phyloP scores from a whole-genome alignment of 306 rosid species.

The Cicer cuneatum region DNA sequence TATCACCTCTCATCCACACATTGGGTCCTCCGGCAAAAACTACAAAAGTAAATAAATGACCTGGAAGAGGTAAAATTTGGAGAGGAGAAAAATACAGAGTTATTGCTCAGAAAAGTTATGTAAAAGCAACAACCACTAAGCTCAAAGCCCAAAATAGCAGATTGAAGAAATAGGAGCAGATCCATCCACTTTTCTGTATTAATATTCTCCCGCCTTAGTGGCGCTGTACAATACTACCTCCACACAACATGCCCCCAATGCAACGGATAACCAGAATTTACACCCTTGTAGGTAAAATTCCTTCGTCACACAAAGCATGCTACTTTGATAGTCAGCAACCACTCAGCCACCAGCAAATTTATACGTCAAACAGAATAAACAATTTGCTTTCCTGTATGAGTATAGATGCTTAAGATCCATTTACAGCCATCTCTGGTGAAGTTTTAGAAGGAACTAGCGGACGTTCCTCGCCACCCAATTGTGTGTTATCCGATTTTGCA shows the following conservation, averaged over 20 bases:
- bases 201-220: conserved; percentile 47
- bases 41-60: conserved; percentile 30
- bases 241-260: conserved; percentile 49
- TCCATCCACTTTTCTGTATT: conserved; percentile 54
- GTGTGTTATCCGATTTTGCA: conserved; percentile 59
- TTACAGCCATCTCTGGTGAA: conserved; percentile 91
- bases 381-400: conserved; percentile 39
- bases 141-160: conserved; percentile 28
- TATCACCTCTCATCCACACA: conserved; percentile 35
- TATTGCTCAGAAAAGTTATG: conserved; percentile 61
- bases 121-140: conserved; percentile 58
- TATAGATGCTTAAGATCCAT: conserved; percentile 68
- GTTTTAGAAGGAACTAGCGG: conserved; percentile 78
- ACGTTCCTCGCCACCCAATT: conserved; percentile 75
- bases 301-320: conserved; percentile 38
- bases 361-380: conserved; percentile 46
- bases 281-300: conserved; percentile 47
- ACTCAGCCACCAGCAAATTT: conserved; percentile 55
- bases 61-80: conserved; percentile 44
- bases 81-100: conserved; percentile 49
- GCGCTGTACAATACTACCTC: conserved; percentile 63
- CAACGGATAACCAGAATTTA: conserved; percentile 50
- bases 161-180: conserved; percentile 43
- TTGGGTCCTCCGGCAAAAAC: conserved; percentile 29
- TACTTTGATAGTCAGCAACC: conserved; percentile 45